Percentiles rank a stretch among this genome's conserved stretches.
These are phyloP conservation scores for Orbilia oligospora DNA, from an alignment of 2,329 filamentous ascomycete species.

Conservation along the genomic window DNA sequence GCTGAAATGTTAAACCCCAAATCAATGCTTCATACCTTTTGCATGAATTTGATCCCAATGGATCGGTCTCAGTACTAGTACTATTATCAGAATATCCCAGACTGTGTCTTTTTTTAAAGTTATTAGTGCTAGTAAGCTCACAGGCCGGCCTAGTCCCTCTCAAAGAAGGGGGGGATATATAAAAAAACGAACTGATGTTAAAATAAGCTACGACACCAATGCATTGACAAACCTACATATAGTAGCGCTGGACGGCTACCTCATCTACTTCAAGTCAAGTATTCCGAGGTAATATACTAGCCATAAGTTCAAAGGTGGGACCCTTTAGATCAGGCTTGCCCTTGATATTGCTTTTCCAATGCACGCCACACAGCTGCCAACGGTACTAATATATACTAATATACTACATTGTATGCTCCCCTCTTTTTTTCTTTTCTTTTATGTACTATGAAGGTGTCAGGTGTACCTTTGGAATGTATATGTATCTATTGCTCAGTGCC, in stretches of 20 bases:
- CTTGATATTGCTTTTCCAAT: slow-evolving; percentile 13
- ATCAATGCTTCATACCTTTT: neutral
- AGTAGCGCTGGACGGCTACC: slow-evolving; percentile 3
- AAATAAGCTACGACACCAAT: slow-evolving; percentile 48
- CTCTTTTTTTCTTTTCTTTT: slow-evolving; percentile 3
- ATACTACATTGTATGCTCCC: too few species aligned
- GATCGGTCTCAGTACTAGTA: neutral
- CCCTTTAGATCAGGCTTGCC: slow-evolving; percentile 11
- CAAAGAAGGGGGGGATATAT: neutral
- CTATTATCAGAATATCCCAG: neutral
- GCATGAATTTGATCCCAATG: slow-evolving; percentile 23
- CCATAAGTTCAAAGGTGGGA: slow-evolving; percentile 4
- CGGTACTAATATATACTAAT: too few species aligned
- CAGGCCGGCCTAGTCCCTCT: neutral
- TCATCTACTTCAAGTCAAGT: slow-evolving; percentile 37
- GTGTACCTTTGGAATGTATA: slow-evolving; percentile 7
- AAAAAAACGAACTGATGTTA: slow-evolving; percentile 42
- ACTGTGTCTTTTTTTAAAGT: neutral
- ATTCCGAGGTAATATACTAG: slow-evolving; percentile 37
- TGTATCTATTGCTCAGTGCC: neutral
- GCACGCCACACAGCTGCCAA: slow-evolving; percentile 14
- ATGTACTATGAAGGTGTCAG: neutral
- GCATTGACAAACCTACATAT: slow-evolving; percentile 2
- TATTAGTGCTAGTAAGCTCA: neutral
- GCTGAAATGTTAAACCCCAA: neutral